A percentile compares a stretch with the other conserved stretches of the same genome.
These are phyloP conservation scores for Teunomyces barrocoloradensis DNA, from an alignment of 805 yeast genomes.

Conservation along the genomic window DNA sequence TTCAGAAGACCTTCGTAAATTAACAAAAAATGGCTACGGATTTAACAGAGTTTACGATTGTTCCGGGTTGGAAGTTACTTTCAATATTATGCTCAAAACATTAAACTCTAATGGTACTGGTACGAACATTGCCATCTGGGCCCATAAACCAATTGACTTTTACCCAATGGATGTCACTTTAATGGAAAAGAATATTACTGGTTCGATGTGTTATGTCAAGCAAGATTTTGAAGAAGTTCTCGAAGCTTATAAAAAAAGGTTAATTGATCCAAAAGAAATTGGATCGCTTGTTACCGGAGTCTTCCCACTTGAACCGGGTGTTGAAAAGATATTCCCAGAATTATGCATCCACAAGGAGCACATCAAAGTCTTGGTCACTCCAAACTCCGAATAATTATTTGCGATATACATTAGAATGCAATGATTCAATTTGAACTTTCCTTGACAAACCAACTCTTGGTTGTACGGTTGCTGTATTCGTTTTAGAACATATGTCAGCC, in stretches of 20 bases:
- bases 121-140: conserved; percentile 6
- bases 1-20: background rate
- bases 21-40: background rate
- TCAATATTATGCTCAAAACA: background rate
- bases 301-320: background rate
- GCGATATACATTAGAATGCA: conserved; percentile 13
- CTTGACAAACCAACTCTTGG: conserved; percentile 27
- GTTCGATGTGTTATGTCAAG: conserved; percentile 5
- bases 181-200: conserved; percentile 1
- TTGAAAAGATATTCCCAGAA: background rate
- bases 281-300: background rate
- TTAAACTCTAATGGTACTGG: conserved; percentile 3
- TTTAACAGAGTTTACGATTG: conserved; percentile 1
- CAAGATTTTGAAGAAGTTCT: conserved; percentile 5
- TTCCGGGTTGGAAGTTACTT: conserved; percentile 3
- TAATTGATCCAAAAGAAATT: conserved; percentile 4
- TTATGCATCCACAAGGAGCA: conserved; percentile 6
- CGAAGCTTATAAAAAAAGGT: background rate
- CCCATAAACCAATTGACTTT: background rate
- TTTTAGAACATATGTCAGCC: conserved; percentile 11
- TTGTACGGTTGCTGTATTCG: background rate
- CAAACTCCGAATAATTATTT: background rate
- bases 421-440: conserved; percentile 20
- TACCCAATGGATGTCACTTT: conserved; percentile 7
- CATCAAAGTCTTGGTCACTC: conserved; percentile 3